Percentiles rank a stretch among this genome's conserved stretches.
Conservation (phyloP, 805 yeast genomes). For the Hanseniaspora vineae region DNA sequence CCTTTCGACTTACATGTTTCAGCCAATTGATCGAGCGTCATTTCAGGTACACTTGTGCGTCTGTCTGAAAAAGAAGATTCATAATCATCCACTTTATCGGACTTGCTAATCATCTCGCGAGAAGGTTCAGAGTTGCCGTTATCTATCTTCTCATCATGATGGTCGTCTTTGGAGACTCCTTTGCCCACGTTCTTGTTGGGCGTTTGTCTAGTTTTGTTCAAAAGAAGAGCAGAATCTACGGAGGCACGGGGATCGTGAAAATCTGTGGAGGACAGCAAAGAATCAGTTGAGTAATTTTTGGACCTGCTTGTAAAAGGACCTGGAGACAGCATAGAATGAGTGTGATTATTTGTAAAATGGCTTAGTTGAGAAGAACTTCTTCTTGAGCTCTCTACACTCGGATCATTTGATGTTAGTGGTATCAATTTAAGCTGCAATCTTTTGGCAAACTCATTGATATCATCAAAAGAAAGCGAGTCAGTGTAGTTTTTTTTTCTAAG, state of each 20-base stretch:
- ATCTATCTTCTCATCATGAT: too few species aligned
- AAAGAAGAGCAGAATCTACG: too few species aligned
- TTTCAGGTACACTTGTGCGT: not conserved
- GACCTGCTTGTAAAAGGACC: not conserved
- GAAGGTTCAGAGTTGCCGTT: too few species aligned
- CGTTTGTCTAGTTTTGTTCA: too few species aligned
- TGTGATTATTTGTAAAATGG: not conserved
- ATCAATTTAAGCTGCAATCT: constrained; percentile 25
- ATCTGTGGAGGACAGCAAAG: not conserved
- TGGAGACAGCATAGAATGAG: not conserved
- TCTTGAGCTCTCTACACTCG: not conserved
- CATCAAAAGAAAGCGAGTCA: constrained; percentile 19
- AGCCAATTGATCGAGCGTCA: constrained; percentile 6
- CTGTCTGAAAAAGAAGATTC: not conserved
- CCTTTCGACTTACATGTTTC: constrained; percentile 9
- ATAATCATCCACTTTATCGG: not conserved
- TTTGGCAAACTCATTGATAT: constrained; percentile 23
- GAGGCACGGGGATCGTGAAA: too few species aligned
- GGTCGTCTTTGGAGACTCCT: too few species aligned
- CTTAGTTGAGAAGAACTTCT: not conserved
- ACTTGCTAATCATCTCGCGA: not conserved
- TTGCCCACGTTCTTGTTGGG: too few species aligned
- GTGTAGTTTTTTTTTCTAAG: constrained; percentile 16
- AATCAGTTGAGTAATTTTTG: not conserved
- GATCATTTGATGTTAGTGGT: constrained; percentile 10